phyloP scores from a whole-genome alignment of 2,329 filamentous ascomycete genomes.

The Fusarium drepaniforme region DNA sequence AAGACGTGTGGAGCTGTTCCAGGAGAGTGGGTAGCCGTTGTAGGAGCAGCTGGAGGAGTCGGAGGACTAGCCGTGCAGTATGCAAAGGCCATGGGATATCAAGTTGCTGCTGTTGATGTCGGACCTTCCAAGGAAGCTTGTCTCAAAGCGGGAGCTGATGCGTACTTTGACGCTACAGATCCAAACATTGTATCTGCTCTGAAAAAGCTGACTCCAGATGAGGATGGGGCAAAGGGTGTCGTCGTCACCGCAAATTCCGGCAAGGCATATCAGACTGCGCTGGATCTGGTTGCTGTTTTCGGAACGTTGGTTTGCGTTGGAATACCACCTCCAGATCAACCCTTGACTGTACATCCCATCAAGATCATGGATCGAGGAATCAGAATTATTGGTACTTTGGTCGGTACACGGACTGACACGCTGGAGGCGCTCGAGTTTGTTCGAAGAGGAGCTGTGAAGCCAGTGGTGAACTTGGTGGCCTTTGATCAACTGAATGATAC shows the following conservation, averaged over 20 bases:
- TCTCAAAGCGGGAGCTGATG: slow-evolving; percentile 49
- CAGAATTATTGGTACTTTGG: slow-evolving; percentile 50
- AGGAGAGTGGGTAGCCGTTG: slow-evolving; percentile 53
- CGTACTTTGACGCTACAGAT: slow-evolving; percentile 50
- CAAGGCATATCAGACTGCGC: slow-evolving; percentile 49
- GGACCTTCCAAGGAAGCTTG: slow-evolving; percentile 48
- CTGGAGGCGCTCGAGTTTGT: slow-evolving; percentile 57
- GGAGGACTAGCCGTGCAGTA: slow-evolving; percentile 54
- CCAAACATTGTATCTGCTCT: background rate
- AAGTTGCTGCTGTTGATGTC: slow-evolving; percentile 54
- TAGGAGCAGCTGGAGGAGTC: slow-evolving; percentile 55
- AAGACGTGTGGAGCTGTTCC: slow-evolving; percentile 48
- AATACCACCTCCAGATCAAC: slow-evolving; percentile 46
- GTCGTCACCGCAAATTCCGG: slow-evolving; percentile 48
- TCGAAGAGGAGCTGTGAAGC: slow-evolving; percentile 26
- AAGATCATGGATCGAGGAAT: slow-evolving; percentile 51
- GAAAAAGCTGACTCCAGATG: background rate
- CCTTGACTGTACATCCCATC: slow-evolving; percentile 49
- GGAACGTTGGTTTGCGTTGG: slow-evolving; percentile 56
- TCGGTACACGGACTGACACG: slow-evolving; percentile 54
- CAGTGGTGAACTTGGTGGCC: background rate
- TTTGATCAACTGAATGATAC: slow-evolving; percentile 10
- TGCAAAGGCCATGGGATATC: slow-evolving; percentile 57
- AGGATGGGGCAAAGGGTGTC: slow-evolving; percentile 38
- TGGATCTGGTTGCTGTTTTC: slow-evolving; percentile 46